Percentiles rank a stretch among this genome's conserved stretches.
These are phyloP conservation scores for Beta corolliflora DNA, from an alignment of 179 eudicot species.

Conservation along the genomic window DNA sequence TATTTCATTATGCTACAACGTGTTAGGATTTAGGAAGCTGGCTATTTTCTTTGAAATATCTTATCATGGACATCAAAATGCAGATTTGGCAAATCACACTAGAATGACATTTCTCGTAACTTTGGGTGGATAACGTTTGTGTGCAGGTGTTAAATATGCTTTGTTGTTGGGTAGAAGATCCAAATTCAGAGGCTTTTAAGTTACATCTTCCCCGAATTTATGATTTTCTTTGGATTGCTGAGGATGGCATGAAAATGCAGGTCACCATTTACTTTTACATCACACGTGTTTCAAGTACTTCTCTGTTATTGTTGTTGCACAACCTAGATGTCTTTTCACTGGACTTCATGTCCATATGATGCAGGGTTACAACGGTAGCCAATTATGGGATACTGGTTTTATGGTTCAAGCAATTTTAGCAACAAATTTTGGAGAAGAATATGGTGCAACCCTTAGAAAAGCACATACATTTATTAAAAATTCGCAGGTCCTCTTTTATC, in stretches of 20 bases:
- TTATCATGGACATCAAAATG: not conserved
- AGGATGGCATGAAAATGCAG: constrained; percentile 75
- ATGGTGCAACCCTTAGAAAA: constrained; percentile 54
- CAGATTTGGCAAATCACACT: no score
- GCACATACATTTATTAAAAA: constrained; percentile 64
- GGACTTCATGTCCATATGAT: constrained; percentile 18
- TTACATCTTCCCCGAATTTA: constrained; percentile 53
- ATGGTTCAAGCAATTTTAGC: constrained; percentile 79
- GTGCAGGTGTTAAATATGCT: constrained; percentile 59
- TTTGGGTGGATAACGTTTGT: not conserved
- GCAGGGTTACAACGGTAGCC: constrained; percentile 56
- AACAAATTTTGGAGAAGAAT: constrained; percentile 62
- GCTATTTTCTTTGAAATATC: not conserved
- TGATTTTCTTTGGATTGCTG: constrained; percentile 65
- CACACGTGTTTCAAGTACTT: not conserved
- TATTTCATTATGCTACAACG: not conserved
- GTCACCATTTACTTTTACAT: constrained; percentile 13
- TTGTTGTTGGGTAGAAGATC: constrained; percentile 68
- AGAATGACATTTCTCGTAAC: not conserved
- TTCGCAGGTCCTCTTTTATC: constrained; percentile 33
- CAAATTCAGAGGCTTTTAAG: constrained; percentile 67
- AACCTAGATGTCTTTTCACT: constrained; percentile 3
- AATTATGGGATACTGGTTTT: constrained; percentile 77
- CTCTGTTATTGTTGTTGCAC: not conserved
- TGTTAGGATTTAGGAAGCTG: not conserved